These are phyloP conservation scores for Anthracocystis panici-leucophaei DNA, from an alignment of 1,284 basidiomycete genomes.

Conservation along the genomic window DNA sequence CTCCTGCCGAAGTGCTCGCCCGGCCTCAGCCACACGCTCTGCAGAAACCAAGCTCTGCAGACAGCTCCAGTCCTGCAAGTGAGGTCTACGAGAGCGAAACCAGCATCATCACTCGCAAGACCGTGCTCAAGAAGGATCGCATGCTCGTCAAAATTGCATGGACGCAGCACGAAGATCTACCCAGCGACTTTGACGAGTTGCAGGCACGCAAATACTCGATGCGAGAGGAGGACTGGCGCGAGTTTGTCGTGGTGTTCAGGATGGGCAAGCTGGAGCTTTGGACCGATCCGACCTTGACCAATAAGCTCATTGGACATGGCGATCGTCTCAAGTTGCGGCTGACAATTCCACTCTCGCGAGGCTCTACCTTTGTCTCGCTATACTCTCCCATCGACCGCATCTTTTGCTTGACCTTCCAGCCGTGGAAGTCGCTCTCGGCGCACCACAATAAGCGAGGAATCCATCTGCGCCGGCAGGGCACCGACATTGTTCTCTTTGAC, in stretches of 20 bases:
- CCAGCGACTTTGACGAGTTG: conserved; percentile 77
- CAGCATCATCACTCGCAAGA: conserved; percentile 44
- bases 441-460: conserved; percentile 64
- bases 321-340: conserved; percentile 75
- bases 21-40: conserved; percentile 40
- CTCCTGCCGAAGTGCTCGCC: conserved; percentile 59
- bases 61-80: conserved; percentile 7
- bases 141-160: conserved; percentile 83
- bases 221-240: conserved; percentile 78
- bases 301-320: conserved; percentile 43
- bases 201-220: conserved; percentile 74
- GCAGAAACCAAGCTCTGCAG: background rate
- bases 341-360: conserved; percentile 76
- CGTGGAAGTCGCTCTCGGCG: conserved; percentile 29
- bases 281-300: conserved; percentile 74
- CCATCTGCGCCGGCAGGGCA: conserved; percentile 73
- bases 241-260: conserved; percentile 84
- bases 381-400: conserved; percentile 85
- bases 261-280: conserved; percentile 81
- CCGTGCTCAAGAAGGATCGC: conserved; percentile 75
- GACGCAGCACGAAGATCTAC: conserved; percentile 74
- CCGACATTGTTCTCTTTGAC: conserved; percentile 83
- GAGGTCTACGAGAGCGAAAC: conserved; percentile 16
- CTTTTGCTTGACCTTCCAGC: conserved; percentile 77
- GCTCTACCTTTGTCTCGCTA: conserved; percentile 77